Percentiles rank a stretch among this genome's conserved stretches.
Conservation (phyloP, 1,284 basidiomycete species). For the Boletus sp. region DNA sequence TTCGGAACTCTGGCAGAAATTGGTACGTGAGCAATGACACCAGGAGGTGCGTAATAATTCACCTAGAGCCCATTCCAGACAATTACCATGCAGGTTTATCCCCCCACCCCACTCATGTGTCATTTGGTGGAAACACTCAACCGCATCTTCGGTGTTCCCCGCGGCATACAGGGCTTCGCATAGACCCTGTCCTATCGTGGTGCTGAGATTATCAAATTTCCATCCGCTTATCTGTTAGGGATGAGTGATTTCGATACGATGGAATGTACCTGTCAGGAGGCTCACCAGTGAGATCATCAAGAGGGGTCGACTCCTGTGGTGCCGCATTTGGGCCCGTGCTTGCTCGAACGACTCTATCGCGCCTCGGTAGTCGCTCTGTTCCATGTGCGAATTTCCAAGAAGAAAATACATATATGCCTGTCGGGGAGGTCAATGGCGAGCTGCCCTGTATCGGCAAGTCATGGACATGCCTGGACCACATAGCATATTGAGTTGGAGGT, state of each 20-base stretch:
- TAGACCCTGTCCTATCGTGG: neutral
- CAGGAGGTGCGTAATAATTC: too few relatives aligned
- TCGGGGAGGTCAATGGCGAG: too few relatives aligned
- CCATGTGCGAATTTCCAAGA: neutral
- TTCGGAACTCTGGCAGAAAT: too few relatives aligned
- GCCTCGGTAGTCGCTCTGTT: neutral
- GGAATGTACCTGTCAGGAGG: too few relatives aligned
- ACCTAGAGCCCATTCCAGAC: too few relatives aligned
- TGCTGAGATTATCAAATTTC: neutral
- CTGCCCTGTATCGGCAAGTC: neutral
- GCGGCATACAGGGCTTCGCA: neutral
- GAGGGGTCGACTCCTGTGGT: neutral
- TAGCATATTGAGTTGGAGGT: neutral
- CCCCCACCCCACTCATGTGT: too few relatives aligned
- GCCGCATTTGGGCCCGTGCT: neutral
- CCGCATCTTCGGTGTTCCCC: neutral
- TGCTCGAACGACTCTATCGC: neutral
- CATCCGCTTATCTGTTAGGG: neutral
- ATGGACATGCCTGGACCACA: neutral
- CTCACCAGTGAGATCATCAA: neutral
- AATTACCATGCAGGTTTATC: too few relatives aligned
- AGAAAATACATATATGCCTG: neutral
- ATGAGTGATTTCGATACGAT: too few relatives aligned
- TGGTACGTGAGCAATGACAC: too few relatives aligned
- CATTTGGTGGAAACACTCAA: too few relatives aligned